These are phyloP conservation scores for Exophiala bonariae DNA, from an alignment of 2,329 filamentous ascomycete genomes.

Conservation along the genomic window DNA sequence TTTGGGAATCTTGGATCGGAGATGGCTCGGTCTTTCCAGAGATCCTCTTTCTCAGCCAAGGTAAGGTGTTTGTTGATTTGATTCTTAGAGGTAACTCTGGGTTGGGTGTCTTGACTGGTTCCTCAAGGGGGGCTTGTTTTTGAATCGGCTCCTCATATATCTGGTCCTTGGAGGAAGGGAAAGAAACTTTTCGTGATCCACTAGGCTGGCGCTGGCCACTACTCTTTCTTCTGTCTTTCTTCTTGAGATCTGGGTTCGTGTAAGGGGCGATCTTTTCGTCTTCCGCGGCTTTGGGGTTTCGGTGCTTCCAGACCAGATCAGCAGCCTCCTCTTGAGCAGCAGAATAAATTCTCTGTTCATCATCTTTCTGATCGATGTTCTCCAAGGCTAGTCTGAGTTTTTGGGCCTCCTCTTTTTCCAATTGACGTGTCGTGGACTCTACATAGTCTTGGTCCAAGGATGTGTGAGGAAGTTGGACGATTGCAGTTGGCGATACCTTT, in stretches of 20 bases:
- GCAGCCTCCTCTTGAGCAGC: conserved; percentile 64
- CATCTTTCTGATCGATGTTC: conserved; percentile 58
- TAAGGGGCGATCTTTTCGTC: conserved; percentile 51
- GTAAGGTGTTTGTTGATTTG: conserved; percentile 65
- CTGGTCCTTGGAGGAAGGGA: conserved; percentile 60
- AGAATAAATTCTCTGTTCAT: conserved; percentile 52
- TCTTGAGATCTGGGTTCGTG: conserved; percentile 42
- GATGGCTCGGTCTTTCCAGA: conserved; percentile 36
- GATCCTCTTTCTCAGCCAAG: conserved; percentile 41
- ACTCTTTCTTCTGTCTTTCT: conserved; percentile 15
- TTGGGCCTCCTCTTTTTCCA: conserved; percentile 60
- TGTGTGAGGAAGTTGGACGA: conserved; percentile 31
- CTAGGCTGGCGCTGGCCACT: conserved; percentile 35
- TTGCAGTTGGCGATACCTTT: conserved; percentile 38
- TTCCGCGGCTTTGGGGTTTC: conserved; percentile 51
- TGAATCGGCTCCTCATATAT: conserved; percentile 85
- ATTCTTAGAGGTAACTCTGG: conserved; percentile 52
- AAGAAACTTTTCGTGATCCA: conserved; percentile 50
- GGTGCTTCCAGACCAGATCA: conserved; percentile 65
- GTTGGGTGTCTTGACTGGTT: conserved; percentile 16
- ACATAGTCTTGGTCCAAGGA: conserved; percentile 49
- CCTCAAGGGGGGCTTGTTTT: conserved; percentile 8
- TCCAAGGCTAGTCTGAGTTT: conserved; percentile 58
- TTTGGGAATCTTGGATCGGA: conserved; percentile 40
- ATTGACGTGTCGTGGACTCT: conserved; percentile 55